Base-by-base conservation (phyloP, 805 yeast species). In the Candida bentonensis region DNA sequence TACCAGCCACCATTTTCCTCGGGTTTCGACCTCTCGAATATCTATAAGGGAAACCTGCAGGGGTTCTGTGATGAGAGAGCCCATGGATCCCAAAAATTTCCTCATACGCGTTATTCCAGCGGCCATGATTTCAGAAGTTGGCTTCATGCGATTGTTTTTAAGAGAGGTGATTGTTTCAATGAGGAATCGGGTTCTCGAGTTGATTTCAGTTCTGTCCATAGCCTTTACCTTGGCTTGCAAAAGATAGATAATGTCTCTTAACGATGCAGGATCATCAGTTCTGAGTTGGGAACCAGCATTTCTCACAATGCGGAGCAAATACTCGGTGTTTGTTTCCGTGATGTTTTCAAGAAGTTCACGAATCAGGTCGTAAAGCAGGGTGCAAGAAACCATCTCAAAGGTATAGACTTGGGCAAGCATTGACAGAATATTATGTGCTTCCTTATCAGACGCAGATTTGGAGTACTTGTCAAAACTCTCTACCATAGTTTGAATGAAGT, bases 1-100 rank as follows among this genome's bases (percentile, higher is more conserved):
- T 23, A 92, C 89, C 25, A 92, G 68, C 99, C 99, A 92, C 99
- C 99, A 92, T 62, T 89, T 92, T 46, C 99, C 99, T 51, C 78
- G 76, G 0, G 80, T 74, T 13, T 80, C 83, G 21, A 85, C 71
- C 48, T 74, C 76, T 42, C 74, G 76, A 46, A 92, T 86, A 64
- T 92, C 99, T 40, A 76, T 79, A 20, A 89, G 65, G 2, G 84
- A 66, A 0, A 92, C 97, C 51, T 83, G 86, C 22, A 92, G 69
- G 1, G 98, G 83, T 44, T 92, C 97, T 4, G 42, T 21, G 30
- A 66, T 64, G 22, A 62, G 58, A 39, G 71, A 71, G 30, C 65
- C 64, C 34, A 79, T 63, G 1, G 70, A 59, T 2, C 82, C 82
- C 39, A 84, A 59, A 43, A 70, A 72, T 58, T 83, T 84, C 52